A percentile compares a stretch with the other conserved stretches of the same genome.
Conservation (phyloP, 345 rosid species). For the Corchorus capsularis region DNA sequence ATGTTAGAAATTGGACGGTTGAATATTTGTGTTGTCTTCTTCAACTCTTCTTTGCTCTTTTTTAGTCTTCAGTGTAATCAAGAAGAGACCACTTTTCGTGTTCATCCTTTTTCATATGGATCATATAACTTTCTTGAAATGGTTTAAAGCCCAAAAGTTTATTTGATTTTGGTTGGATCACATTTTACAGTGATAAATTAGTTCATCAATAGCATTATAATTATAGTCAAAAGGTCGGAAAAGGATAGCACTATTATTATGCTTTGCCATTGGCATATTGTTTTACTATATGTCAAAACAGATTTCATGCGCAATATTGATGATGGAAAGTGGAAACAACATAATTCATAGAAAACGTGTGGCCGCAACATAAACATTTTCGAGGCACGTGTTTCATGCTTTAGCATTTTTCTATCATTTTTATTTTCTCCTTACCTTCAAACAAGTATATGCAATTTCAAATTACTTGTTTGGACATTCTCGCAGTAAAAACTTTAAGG, state of each 20-base stretch:
- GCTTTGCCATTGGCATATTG: neutral
- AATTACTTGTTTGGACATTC: too few relatives aligned
- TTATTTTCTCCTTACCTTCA: neutral
- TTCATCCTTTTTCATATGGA: neutral
- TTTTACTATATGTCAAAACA: too few relatives aligned
- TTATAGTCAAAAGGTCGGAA: too few relatives aligned
- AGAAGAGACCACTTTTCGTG: neutral
- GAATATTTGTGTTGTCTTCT: too few relatives aligned
- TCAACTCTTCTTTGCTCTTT: too few relatives aligned
- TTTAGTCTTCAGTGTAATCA: neutral
- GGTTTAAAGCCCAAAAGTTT: neutral
- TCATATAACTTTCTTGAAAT: neutral
- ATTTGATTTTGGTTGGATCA: neutral
- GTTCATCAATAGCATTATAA: too few relatives aligned
- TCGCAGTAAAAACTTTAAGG: neutral
- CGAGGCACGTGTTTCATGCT: neutral
- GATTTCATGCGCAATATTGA: neutral
- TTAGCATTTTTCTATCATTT: too few relatives aligned
- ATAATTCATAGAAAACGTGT: neutral
- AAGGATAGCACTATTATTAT: too few relatives aligned
- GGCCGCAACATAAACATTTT: neutral
- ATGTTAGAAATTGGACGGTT: neutral
- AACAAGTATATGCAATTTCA: too few relatives aligned
- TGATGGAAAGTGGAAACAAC: neutral
- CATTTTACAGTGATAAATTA: neutral